Evolutionary conservation across 352 stramenopile genomes (phyloP).

Genomic region (Phytophthora boehmeriae): DNA sequence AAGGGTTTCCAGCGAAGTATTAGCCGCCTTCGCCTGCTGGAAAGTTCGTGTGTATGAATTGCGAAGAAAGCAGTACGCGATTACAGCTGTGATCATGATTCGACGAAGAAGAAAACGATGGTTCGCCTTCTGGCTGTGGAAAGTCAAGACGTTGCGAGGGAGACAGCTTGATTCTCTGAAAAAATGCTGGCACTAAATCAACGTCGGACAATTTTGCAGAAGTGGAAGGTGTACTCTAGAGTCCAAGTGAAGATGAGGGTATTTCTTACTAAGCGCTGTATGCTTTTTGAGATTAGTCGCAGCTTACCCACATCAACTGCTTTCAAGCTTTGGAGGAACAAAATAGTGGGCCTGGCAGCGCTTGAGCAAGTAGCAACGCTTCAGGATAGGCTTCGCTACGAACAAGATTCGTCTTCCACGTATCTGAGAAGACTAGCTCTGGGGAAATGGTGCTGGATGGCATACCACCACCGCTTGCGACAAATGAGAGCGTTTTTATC

Average conservation of each 20-base stretch:
- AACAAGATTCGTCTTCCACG: constrained; percentile 16
- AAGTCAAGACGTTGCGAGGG: constrained; percentile 20
- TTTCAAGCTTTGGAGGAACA: constrained; percentile 30
- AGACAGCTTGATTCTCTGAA: constrained; percentile 18
- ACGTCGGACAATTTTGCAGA: constrained; percentile 7
- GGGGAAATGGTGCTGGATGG: constrained; percentile 55
- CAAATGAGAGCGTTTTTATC: constrained; percentile 47
- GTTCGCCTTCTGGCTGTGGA: constrained; percentile 37
- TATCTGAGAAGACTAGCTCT: constrained; percentile 30
- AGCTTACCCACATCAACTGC: constrained; percentile 18
- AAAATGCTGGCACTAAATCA: constrained; percentile 12
- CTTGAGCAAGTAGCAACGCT: constrained; percentile 22
- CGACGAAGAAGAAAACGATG: constrained; percentile 16
- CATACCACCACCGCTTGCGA: constrained; percentile 41
- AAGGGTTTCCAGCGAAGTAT: constrained; percentile 20
- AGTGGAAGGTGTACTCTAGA: constrained; percentile 21
- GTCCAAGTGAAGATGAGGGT: constrained; percentile 19
- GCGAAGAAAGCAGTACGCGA: constrained; percentile 7
- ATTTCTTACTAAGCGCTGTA: constrained; percentile 30
- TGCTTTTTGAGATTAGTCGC: constrained; percentile 9
- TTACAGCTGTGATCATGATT: constrained; percentile 23
- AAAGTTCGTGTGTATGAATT: constrained; percentile 9
- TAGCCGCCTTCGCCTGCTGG: constrained; percentile 31
- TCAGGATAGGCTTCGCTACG: constrained; percentile 10
- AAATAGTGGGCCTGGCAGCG: constrained; percentile 8